Conservation (phyloP, 768 basidiomycete genomes). For the Lactarius hengduanensis region DNA sequence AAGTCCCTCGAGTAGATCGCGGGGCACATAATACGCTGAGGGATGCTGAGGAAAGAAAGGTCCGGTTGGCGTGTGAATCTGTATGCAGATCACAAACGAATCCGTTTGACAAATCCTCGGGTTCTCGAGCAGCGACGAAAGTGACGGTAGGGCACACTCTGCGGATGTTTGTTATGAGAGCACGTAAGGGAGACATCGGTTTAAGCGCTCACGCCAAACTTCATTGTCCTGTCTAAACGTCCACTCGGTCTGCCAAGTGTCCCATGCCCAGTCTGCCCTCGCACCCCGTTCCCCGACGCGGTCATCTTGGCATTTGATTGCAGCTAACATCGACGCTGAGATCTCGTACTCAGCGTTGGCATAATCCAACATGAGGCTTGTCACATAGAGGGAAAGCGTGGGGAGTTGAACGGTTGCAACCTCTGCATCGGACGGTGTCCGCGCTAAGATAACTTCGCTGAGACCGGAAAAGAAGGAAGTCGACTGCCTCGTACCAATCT, state of each 20-base stretch:
- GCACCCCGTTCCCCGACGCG: conserved; percentile 59
- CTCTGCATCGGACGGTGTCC: conserved; percentile 10
- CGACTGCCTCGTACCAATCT: conserved; percentile 49
- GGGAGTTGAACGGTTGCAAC: conserved; percentile 34
- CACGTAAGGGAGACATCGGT: not conserved
- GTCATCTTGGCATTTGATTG: conserved; percentile 64
- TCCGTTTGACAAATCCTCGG: conserved; percentile 57
- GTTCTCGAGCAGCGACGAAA: conserved; percentile 61
- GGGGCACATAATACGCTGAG: conserved; percentile 61
- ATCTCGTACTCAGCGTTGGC: conserved; percentile 58
- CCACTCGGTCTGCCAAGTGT: conserved; percentile 68
- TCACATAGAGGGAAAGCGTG: conserved; percentile 63
- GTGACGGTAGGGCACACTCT: conserved; percentile 64
- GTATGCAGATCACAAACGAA: conserved; percentile 70
- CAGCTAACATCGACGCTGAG: conserved; percentile 66
- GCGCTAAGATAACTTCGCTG: conserved; percentile 6
- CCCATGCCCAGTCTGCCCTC: conserved; percentile 73
- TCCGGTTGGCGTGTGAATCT: conserved; percentile 59
- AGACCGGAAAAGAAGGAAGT: not conserved
- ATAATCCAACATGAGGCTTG: conserved; percentile 61
- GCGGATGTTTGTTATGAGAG: conserved; percentile 4
- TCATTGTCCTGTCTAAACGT: conserved; percentile 68
- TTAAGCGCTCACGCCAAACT: conserved; percentile 60
- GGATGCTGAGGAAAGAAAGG: conserved; percentile 66
- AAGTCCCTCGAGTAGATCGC: conserved; percentile 64